These are phyloP conservation scores for Dichomitus squalens DNA, from an alignment of 1,284 basidiomycete species.

Conservation along the genomic window DNA sequence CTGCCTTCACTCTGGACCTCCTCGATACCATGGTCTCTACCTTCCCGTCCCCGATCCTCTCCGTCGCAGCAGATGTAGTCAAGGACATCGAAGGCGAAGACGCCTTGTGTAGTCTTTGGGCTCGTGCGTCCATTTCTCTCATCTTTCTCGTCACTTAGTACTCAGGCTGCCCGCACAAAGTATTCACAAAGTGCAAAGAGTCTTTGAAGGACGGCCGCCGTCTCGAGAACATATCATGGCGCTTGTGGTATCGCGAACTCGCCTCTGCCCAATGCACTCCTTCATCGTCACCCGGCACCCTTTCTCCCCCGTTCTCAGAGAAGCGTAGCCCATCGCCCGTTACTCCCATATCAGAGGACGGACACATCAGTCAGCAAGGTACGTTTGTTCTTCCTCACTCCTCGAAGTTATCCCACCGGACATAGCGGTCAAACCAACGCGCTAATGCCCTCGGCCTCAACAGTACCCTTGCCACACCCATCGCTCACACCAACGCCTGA, in stretches of 20 bases:
- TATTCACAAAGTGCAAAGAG: slow-evolving; percentile 84
- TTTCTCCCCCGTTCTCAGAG: slow-evolving; percentile 30
- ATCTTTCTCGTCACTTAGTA: slow-evolving; percentile 9
- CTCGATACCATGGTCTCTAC: slow-evolving; percentile 45
- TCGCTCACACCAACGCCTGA: slow-evolving; percentile 11
- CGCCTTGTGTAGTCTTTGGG: slow-evolving; percentile 65
- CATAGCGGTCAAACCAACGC: slow-evolving; percentile 12
- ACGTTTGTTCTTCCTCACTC: slow-evolving; percentile 1
- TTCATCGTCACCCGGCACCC: slow-evolving; percentile 36
- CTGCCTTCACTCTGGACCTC: slow-evolving; percentile 13
- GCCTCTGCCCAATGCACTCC: slow-evolving; percentile 35
- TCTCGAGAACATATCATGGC: slow-evolving; percentile 86
- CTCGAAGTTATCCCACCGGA: background rate
- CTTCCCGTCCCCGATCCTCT: slow-evolving; percentile 64
- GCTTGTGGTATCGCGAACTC: slow-evolving; percentile 78
- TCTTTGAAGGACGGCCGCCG: slow-evolving; percentile 76
- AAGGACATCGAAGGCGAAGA: slow-evolving; percentile 67
- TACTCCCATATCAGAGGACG: slow-evolving; percentile 37
- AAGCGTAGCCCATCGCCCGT: slow-evolving; percentile 32
- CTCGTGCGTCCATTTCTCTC: slow-evolving; percentile 44
- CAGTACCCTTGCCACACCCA: slow-evolving; percentile 9
- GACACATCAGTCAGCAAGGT: slow-evolving; percentile 20
- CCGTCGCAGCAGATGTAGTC: slow-evolving; percentile 63
- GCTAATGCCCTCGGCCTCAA: background rate
- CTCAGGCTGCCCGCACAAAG: slow-evolving; percentile 41